Conservation (phyloP, 768 basidiomycete species). For the Pulveroboletus sp. region DNA sequence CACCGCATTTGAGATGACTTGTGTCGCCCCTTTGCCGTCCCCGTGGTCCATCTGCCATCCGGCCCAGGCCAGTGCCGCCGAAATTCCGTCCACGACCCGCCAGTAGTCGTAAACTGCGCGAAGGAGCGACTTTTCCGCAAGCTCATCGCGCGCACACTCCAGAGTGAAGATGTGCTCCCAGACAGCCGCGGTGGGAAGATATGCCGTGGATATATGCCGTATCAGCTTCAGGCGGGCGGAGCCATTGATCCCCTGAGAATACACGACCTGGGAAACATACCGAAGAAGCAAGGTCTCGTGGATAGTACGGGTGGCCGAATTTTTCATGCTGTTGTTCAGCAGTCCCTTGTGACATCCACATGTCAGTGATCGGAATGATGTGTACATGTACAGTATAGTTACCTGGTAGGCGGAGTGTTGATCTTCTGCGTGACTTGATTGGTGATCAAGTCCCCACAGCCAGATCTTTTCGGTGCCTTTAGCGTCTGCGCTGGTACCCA, state of each 20-base stretch:
- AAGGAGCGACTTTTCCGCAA: constrained; percentile 18
- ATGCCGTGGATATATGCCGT: constrained; percentile 40
- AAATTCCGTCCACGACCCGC: constrained; percentile 36
- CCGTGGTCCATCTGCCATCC: constrained; percentile 44
- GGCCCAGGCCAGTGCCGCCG: constrained; percentile 44
- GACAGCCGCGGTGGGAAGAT: constrained; percentile 41
- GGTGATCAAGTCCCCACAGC: constrained; percentile 50
- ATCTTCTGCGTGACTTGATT: constrained; percentile 12
- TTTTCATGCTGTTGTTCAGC: constrained; percentile 46
- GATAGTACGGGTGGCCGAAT: constrained; percentile 35
- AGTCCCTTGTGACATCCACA: constrained; percentile 33
- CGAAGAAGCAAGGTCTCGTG: constrained; percentile 48
- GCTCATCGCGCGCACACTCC: constrained; percentile 19
- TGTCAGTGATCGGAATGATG: background rate
- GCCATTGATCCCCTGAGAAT: constrained; percentile 17
- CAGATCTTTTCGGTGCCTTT: constrained; percentile 42
- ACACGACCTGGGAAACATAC: constrained; percentile 37
- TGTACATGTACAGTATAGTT: background rate
- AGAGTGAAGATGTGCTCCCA: constrained; percentile 44
- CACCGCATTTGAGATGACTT: constrained; percentile 34
- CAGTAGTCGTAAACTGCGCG: constrained; percentile 40
- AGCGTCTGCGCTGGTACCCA: constrained; percentile 21
- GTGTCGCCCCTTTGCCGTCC: constrained; percentile 40
- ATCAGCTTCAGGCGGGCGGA: constrained; percentile 28
- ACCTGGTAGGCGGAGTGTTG: constrained; percentile 35